phyloP scores from a whole-genome alignment of 2,329 filamentous ascomycete genomes.

The Aspergillus thermomutatus region DNA sequence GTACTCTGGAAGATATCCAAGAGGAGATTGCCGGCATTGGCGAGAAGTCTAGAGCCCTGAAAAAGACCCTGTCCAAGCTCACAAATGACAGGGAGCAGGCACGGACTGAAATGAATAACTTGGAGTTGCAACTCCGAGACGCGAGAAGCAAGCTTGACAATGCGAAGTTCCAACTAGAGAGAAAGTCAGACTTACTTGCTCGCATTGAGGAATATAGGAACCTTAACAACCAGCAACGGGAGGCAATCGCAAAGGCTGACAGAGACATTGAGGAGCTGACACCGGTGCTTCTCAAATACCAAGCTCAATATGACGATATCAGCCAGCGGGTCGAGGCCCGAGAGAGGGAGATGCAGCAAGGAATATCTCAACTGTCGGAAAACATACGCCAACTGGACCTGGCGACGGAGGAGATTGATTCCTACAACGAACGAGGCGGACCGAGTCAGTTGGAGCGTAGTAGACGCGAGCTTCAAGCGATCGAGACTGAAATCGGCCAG shows the following conservation, averaged over 20 bases:
- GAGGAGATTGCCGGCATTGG: slow-evolving; percentile 65
- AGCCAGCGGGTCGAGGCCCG: slow-evolving; percentile 66
- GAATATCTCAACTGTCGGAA: slow-evolving; percentile 67
- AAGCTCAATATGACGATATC: slow-evolving; percentile 73
- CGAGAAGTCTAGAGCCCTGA: slow-evolving; percentile 64
- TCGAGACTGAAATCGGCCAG: slow-evolving; percentile 64
- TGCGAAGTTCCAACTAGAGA: slow-evolving; percentile 72
- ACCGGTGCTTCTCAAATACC: slow-evolving; percentile 72
- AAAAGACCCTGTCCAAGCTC: slow-evolving; percentile 63
- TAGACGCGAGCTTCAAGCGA: slow-evolving; percentile 62
- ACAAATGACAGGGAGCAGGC: slow-evolving; percentile 68
- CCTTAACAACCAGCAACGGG: slow-evolving; percentile 65
- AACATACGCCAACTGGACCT: slow-evolving; percentile 74
- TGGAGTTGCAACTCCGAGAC: slow-evolving; percentile 77
- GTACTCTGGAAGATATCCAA: slow-evolving; percentile 80
- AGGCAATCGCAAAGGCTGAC: slow-evolving; percentile 67
- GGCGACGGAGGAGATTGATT: slow-evolving; percentile 72
- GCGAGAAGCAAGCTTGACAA: slow-evolving; percentile 68
- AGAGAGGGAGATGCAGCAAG: slow-evolving; percentile 68
- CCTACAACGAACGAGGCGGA: slow-evolving; percentile 74
- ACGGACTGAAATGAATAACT: slow-evolving; percentile 61
- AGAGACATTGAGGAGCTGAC: slow-evolving; percentile 69
- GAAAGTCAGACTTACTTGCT: slow-evolving; percentile 66
- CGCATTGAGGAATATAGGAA: slow-evolving; percentile 73
- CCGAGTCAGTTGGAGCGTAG: slow-evolving; percentile 67